Percentiles rank a stretch among this genome's conserved stretches.
phyloP scores from a whole-genome alignment of 2,329 filamentous ascomycete species.

The Penicillium sp. region DNA sequence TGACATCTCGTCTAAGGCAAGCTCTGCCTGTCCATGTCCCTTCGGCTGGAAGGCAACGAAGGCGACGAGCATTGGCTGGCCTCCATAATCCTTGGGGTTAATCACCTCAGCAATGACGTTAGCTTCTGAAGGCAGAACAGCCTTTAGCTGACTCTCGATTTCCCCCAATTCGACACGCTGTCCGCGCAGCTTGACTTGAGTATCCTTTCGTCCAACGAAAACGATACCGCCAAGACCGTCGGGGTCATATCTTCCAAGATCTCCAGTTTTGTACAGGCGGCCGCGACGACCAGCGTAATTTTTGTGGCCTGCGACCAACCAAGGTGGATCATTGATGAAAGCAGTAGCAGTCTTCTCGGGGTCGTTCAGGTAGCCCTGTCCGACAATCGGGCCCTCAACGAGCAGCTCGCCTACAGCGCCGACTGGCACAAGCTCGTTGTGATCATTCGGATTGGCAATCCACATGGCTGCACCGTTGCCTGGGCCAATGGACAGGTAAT shows the following conservation, averaged over 20 bases:
- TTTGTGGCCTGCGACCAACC: conserved; percentile 33
- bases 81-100: conserved; percentile 26
- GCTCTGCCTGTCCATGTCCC: conserved; percentile 16
- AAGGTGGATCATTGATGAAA: conserved; percentile 40
- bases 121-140: conserved; percentile 27
- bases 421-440: conserved; percentile 39
- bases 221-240: conserved; percentile 39
- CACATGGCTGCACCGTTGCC: conserved; percentile 39
- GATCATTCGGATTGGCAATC: conserved; percentile 42
- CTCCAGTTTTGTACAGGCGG: conserved; percentile 43
- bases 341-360: conserved; percentile 34
- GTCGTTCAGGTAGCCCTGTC: conserved; percentile 47
- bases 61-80: conserved; percentile 32
- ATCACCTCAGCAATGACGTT: conserved; percentile 53
- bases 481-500: conserved; percentile 41
- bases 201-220: conserved; percentile 41
- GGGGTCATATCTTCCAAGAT: conserved; percentile 38
- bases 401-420: conserved; percentile 50
- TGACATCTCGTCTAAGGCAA: conserved; percentile 13
- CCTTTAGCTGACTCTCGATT: conserved; percentile 38
- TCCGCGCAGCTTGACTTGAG: conserved; percentile 43
- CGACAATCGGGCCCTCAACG: conserved; percentile 49
- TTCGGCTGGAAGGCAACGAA: conserved; percentile 31
- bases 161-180: conserved; percentile 46
- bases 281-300: conserved; percentile 27